These are phyloP conservation scores for Hordeum marinum DNA, from an alignment of 176 grass and related monocot genomes.

Conservation along the genomic window DNA sequence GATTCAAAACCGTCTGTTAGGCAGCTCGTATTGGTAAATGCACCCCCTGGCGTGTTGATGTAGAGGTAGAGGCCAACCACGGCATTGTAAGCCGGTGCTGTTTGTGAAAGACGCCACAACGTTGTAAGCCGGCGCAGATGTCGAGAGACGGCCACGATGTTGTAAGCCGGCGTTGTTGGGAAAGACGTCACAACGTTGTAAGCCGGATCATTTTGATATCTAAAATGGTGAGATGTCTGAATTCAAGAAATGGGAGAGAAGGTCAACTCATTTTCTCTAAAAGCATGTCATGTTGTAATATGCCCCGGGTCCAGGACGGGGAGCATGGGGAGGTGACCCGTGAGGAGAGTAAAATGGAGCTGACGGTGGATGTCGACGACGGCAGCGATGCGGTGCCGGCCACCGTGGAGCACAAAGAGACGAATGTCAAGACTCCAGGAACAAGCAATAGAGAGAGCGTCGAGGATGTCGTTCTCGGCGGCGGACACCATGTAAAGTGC, in stretches of 20 bases:
- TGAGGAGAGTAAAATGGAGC: conserved; percentile 39
- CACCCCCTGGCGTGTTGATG: too few relatives aligned
- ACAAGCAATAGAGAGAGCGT: conserved; percentile 81
- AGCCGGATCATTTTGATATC: not conserved
- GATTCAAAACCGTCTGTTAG: too few relatives aligned
- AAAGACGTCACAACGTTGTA: too few relatives aligned
- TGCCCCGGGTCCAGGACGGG: conserved; percentile 18
- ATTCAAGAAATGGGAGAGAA: not conserved
- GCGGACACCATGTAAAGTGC: conserved; percentile 65
- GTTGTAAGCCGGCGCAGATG: too few relatives aligned
- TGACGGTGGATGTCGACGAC: conserved; percentile 26
- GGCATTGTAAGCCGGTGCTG: too few relatives aligned
- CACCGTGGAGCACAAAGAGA: conserved; percentile 52
- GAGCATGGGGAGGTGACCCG: conserved; percentile 32
- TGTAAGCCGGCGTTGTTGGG: too few relatives aligned
- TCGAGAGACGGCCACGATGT: too few relatives aligned
- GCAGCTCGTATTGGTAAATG: too few relatives aligned
- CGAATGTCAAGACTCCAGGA: conserved; percentile 50
- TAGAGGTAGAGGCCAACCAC: too few relatives aligned
- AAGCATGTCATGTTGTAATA: not conserved
- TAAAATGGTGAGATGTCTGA: not conserved
- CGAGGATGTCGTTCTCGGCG: conserved; percentile 71
- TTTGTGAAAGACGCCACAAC: too few relatives aligned
- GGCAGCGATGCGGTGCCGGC: not conserved
- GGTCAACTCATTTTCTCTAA: not conserved